phyloP scores from a whole-genome alignment of 805 yeast genomes.

The Myxozyma vanderwaltii region DNA sequence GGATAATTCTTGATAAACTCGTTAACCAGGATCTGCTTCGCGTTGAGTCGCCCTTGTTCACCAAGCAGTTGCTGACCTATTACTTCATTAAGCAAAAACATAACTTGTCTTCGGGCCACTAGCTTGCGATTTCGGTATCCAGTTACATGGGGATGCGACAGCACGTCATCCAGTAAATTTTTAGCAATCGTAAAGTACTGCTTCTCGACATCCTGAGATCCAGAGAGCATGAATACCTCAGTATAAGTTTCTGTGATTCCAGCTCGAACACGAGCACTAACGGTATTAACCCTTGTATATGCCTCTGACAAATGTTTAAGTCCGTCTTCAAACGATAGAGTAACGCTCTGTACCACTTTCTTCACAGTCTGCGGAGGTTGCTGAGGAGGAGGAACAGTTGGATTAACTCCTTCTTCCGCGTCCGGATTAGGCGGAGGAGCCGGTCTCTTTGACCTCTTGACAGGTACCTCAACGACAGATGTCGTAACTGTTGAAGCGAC shows the following conservation, averaged over 20 bases:
- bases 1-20: constrained; percentile 36
- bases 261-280: constrained; percentile 32
- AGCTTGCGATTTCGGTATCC: constrained; percentile 27
- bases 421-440: constrained; percentile 11
- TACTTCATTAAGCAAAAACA: constrained; percentile 37
- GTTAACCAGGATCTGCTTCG: constrained; percentile 33
- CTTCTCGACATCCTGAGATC: constrained; percentile 33
- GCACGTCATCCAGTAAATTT: constrained; percentile 30
- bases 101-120: constrained; percentile 36
- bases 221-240: constrained; percentile 30
- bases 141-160: constrained; percentile 27
- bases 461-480: constrained; percentile 27
- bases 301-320: constrained; percentile 30
- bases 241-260: constrained; percentile 39
- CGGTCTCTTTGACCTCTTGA: constrained; percentile 29
- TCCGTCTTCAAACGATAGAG: constrained; percentile 33
- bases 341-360: constrained; percentile 31
- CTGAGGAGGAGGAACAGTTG: constrained; percentile 17
- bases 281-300: constrained; percentile 29
- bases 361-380: constrained; percentile 23
- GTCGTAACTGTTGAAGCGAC: constrained; percentile 23
- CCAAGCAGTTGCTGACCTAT: constrained; percentile 39
- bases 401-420: constrained; percentile 16
- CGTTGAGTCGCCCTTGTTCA: constrained; percentile 38
- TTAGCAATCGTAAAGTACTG: constrained; percentile 34